Conservation (phyloP, 2,329 filamentous ascomycete genomes). For the Zalaria obscura region DNA sequence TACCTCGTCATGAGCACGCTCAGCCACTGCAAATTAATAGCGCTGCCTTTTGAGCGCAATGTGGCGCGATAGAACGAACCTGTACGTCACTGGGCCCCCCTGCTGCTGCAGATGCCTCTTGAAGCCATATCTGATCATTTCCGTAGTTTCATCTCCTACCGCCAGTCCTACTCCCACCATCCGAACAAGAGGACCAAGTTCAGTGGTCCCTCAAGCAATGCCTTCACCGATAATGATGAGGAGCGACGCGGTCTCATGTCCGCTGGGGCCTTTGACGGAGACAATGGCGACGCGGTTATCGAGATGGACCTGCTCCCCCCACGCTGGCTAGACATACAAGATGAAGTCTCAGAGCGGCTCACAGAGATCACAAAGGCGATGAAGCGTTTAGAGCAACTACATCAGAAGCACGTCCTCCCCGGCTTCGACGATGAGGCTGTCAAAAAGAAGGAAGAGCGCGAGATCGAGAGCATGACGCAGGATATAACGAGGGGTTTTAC, state of each 20-base stretch:
- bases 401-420: conserved; percentile 92
- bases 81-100: conserved; percentile 43
- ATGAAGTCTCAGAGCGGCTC: conserved; percentile 78
- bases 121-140: too few species aligned
- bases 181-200: conserved; percentile 67
- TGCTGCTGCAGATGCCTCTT: too few species aligned
- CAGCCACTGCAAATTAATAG: too few species aligned
- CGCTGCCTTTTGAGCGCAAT: conserved; percentile 2
- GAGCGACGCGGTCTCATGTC: conserved; percentile 77
- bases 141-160: conserved; percentile 88
- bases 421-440: conserved; percentile 93
- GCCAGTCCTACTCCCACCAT: conserved; percentile 94
- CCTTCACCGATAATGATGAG: conserved; percentile 35
- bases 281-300: conserved; percentile 88
- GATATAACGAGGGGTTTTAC: conserved; percentile 82
- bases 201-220: conserved; percentile 39
- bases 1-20: too few species aligned
- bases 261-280: conserved; percentile 52
- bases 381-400: conserved; percentile 74
- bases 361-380: conserved; percentile 70
- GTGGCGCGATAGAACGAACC: conserved; percentile 97
- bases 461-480: conserved; percentile 84
- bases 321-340: conserved; percentile 88
- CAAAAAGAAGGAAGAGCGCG: conserved; percentile 70
- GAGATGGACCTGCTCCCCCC: conserved; percentile 96